These are phyloP conservation scores for Leishmania martiniquensis DNA, from an alignment of 208 protist genomes.

Conservation along the genomic window DNA sequence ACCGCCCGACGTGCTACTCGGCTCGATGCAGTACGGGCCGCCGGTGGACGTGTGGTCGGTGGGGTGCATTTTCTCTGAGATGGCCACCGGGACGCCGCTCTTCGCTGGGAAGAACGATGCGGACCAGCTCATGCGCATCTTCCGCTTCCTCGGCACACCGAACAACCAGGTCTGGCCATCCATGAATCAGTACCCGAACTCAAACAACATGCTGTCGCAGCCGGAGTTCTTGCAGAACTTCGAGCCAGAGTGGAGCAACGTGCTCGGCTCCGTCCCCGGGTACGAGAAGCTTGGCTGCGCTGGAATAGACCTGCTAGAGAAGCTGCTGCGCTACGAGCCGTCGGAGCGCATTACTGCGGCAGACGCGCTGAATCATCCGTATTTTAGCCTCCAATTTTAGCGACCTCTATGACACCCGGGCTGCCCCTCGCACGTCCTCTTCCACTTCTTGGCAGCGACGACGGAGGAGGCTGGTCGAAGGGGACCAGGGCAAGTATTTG, in stretches of 20 bases:
- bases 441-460: background rate
- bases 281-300: slow-evolving; percentile 72
- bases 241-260: slow-evolving; percentile 47
- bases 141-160: slow-evolving; percentile 94
- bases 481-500: too few relatives aligned
- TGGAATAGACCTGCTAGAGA: slow-evolving; percentile 64
- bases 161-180: slow-evolving; percentile 94
- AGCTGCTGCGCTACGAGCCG: slow-evolving; percentile 81
- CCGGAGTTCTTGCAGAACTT: slow-evolving; percentile 70
- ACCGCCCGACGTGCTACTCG: slow-evolving; percentile 93
- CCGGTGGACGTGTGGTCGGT: slow-evolving; percentile 94
- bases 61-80: slow-evolving; percentile 95
- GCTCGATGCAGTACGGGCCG: slow-evolving; percentile 85
- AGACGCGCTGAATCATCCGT: slow-evolving; percentile 86
- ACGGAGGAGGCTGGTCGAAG: background rate
- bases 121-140: slow-evolving; percentile 97
- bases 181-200: slow-evolving; percentile 84
- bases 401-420: background rate
- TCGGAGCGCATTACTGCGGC: slow-evolving; percentile 69
- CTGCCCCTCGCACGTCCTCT: background rate
- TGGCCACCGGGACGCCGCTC: slow-evolving; percentile 92
- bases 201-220: slow-evolving; percentile 75
- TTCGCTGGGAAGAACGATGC: slow-evolving; percentile 96
- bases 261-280: slow-evolving; percentile 41
- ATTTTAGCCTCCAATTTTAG: slow-evolving; percentile 75